Evolutionary conservation across 441 rosid species (phyloP).

Genomic region (Populus hybrid): DNA sequence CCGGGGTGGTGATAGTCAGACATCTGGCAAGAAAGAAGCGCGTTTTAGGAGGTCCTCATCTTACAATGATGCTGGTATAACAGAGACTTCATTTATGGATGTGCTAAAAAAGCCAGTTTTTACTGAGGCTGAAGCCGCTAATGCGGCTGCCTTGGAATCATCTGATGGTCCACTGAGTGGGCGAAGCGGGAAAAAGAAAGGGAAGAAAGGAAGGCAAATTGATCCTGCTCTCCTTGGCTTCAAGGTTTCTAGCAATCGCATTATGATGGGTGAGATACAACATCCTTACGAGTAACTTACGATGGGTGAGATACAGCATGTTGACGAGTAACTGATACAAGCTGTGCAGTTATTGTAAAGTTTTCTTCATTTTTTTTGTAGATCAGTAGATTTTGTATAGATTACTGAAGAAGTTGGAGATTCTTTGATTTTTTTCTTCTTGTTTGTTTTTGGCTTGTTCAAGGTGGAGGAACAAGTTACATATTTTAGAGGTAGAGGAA

Average conservation of each 20-base stretch:
- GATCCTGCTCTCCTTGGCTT: slow-evolving; percentile 86
- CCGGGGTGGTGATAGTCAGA: slow-evolving; percentile 9
- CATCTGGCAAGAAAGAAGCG: slow-evolving; percentile 31
- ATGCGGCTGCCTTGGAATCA: slow-evolving; percentile 25
- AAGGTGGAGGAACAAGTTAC: background rate
- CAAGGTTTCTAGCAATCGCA: slow-evolving; percentile 82
- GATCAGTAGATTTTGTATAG: slow-evolving; percentile 16
- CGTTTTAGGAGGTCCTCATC: slow-evolving; percentile 37
- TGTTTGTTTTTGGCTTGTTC: background rate
- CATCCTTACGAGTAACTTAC: slow-evolving; percentile 60
- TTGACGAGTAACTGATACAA: slow-evolving; percentile 44
- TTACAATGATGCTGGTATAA: slow-evolving; percentile 30
- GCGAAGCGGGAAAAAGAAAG: slow-evolving; percentile 68
- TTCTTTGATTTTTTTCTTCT: background rate
- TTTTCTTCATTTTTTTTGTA: background rate
- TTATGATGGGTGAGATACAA: slow-evolving; percentile 88
- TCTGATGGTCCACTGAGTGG: slow-evolving; percentile 36
- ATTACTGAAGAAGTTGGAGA: background rate
- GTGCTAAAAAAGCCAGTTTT: slow-evolving; percentile 41
- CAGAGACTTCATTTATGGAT: slow-evolving; percentile 54
- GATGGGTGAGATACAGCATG: slow-evolving; percentile 80
- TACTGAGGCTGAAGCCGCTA: slow-evolving; percentile 18
- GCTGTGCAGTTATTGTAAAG: slow-evolving; percentile 17
- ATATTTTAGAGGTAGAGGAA: background rate
- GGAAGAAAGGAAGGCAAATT: slow-evolving; percentile 80